phyloP scores from a whole-genome alignment of 108 stramenopile genomes.

The Seminavis robusta region DNA sequence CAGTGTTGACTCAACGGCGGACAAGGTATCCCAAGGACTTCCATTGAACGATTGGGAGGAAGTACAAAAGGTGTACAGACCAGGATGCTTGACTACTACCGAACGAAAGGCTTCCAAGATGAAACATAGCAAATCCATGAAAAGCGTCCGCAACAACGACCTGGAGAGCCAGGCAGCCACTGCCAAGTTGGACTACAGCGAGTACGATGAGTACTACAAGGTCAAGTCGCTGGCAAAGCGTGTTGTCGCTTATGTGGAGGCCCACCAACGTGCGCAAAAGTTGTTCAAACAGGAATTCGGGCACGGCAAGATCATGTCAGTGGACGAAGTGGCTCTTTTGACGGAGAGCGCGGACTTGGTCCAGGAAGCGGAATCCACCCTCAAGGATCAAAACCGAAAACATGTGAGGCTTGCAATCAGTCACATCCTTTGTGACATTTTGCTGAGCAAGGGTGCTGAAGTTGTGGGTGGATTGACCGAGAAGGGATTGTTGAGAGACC shows the following conservation, averaged over 20 bases:
- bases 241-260: constrained; percentile 34
- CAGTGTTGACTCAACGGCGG: constrained; percentile 24
- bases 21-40: constrained; percentile 18
- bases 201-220: constrained; percentile 1
- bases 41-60: constrained; percentile 38
- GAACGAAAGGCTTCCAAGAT: neutral
- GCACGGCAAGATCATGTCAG: constrained; percentile 23
- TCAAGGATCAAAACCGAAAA: constrained; percentile 23
- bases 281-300: constrained; percentile 41
- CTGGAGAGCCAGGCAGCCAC: neutral
- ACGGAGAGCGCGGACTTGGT: too few species aligned
- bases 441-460: constrained; percentile 41
- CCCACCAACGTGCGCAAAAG: constrained; percentile 29
- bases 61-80: too few species aligned
- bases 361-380: constrained; percentile 29
- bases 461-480: constrained; percentile 36
- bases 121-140: neutral
- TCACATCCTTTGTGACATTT: constrained; percentile 65
- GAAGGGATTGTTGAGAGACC: constrained; percentile 49
- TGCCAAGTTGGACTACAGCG: neutral
- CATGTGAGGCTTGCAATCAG: constrained; percentile 39
- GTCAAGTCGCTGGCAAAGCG: constrained; percentile 4
- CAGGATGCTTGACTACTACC: neutral
- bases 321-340: too few species aligned
- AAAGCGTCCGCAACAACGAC: neutral